A percentile compares a stretch with the other conserved stretches of the same genome.
phyloP scores from a whole-genome alignment of 805 yeast genomes.

The Pichia paraexigua region DNA sequence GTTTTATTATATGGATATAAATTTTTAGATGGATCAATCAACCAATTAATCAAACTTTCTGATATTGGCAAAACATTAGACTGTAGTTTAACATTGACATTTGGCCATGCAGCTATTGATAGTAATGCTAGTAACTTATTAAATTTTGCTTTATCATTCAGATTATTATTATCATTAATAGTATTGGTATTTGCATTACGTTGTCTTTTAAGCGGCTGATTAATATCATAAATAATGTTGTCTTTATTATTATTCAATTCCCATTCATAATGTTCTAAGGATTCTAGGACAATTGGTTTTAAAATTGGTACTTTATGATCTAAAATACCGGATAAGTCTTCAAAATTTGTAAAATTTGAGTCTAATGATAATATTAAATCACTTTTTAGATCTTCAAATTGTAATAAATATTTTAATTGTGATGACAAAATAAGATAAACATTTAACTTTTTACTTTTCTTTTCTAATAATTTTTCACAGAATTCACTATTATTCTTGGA shows the following conservation, averaged over 20 bases:
- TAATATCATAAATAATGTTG: not conserved
- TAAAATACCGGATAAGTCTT: conserved; percentile 5
- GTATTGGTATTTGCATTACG: no score
- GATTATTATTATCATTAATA: not conserved
- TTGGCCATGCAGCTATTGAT: conserved; percentile 14
- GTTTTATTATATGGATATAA: conserved; percentile 17
- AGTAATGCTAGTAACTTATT: conserved; percentile 15
- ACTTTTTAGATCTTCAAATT: conserved; percentile 29
- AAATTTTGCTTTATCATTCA: not conserved
- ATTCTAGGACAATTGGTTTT: conserved; percentile 37
- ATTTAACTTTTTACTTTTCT: conserved; percentile 17
- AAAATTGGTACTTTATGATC: conserved; percentile 33
- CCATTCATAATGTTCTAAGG: conserved; percentile 35
- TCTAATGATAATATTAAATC: conserved; percentile 45
- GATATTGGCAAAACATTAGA: conserved; percentile 13
- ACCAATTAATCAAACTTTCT: conserved; percentile 26
- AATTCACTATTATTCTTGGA: conserved; percentile 26
- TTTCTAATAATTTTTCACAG: conserved; percentile 14
- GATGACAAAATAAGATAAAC: conserved; percentile 40
- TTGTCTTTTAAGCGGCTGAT: not conserved
- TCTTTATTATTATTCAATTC: conserved; percentile 11
- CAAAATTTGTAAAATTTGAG: conserved; percentile 22
- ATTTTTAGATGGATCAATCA: conserved; percentile 10
- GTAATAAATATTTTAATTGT: conserved; percentile 32
- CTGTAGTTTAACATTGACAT: conserved; percentile 6